phyloP scores from a whole-genome alignment of 1,139 yeast genomes.

The Blastobotrys buckinghamii region DNA sequence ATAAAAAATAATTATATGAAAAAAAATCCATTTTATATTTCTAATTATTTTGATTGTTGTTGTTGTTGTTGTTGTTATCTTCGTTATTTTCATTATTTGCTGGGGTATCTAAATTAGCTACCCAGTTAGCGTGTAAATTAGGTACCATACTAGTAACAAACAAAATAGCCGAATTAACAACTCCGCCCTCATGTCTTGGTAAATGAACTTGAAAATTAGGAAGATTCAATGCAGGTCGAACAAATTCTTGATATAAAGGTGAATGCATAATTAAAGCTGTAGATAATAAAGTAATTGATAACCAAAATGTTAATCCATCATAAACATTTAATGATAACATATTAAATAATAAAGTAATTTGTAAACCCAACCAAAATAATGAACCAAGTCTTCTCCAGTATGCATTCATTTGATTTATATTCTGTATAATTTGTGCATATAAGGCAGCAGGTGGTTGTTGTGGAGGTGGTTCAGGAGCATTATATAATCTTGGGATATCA shows the following conservation, averaged over 20 bases:
- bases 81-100: neutral
- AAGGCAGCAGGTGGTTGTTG: neutral
- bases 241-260: constrained; percentile 7
- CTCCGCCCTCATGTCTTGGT: neutral
- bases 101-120: neutral
- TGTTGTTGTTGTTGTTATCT: too few relatives aligned
- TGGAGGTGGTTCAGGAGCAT: neutral
- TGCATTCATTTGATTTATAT: neutral
- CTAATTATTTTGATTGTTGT: neutral
- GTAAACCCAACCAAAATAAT: neutral
- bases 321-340: constrained; percentile 6
- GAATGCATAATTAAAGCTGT: constrained; percentile 6
- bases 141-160: constrained; percentile 8
- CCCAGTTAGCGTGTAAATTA: constrained; percentile 12
- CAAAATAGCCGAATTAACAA: neutral
- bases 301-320: constrained; percentile 10
- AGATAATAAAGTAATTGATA: constrained; percentile 10
- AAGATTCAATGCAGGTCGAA: constrained; percentile 8
- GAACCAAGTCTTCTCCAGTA: constrained; percentile 1
- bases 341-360: constrained; percentile 3
- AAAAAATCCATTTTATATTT: neutral
- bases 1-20: too few relatives aligned
- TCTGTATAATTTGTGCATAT: neutral
- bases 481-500: constrained; percentile 9
- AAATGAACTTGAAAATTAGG: neutral